Base-by-base conservation (phyloP, 495 filamentous ascomycete species). In the Rostrohypoxylon terebratum region DNA sequence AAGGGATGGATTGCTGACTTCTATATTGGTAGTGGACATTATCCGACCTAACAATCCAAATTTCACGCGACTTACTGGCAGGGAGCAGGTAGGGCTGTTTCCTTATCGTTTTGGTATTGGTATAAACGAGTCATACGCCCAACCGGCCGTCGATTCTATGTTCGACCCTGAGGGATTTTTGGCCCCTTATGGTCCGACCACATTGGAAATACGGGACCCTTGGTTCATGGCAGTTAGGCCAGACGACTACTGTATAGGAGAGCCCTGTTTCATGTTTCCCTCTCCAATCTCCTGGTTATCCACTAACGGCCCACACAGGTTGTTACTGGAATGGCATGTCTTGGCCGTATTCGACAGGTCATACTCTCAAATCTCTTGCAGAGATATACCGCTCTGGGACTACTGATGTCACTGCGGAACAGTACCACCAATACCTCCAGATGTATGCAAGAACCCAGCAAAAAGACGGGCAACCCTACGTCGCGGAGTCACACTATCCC, bases 281-380 rank as follows among this genome's bases (percentile, higher is more conserved):
- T 42, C 14, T n/a, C 5, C 38, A 21, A 36, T 23, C 8, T 20
- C 10, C n/a, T 31, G 47, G 3, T 14, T 53, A 45, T 25, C 58
- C 47, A 31, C 48, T 73, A 8, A 73, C 57, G n/a, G 5, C 3
- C 21, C 25, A 51, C 9, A 20, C 59, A 78, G 76, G 76, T 13
- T 84, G 83, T 54, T 77, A 76, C 51, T 84, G 83, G 83, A 80
- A 84, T 55, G 82, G 83, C 16, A 81, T 82, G 73, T 83, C 81
- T 20, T 85, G 83, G 83, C 83, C 83, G 14, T 85, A 80, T 63
- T 79, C 77, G 1, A 85, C 83, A 16, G 66, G 73, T 7, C 79
- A 81, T 51, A 78, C 76, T 7, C 71, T 80, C 2, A 79, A 78
- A 44, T 79, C 78, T 0, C 69, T 81, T 44, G 77, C 79, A 28